A percentile compares a stretch with the other conserved stretches of the same genome.
Conservation (phyloP, 805 yeast genomes). For the Candida lessepsii region DNA sequence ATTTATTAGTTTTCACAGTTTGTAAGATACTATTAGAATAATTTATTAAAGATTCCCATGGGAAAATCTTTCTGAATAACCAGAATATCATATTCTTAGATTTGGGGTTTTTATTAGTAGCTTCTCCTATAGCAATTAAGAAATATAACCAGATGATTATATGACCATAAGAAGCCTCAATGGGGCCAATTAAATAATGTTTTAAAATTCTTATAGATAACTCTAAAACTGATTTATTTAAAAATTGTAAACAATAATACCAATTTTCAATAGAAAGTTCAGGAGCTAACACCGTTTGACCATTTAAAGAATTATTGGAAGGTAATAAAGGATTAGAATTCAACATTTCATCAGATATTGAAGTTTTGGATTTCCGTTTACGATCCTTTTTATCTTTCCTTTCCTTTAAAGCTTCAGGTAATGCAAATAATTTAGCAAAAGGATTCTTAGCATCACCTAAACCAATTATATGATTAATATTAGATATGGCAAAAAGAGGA, state of each 20-base stretch:
- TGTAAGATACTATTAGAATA: slow-evolving; percentile 60
- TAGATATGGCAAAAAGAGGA: slow-evolving; percentile 72
- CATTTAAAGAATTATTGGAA: slow-evolving; percentile 27
- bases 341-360: slow-evolving; percentile 17
- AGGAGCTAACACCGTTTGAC: slow-evolving; percentile 30
- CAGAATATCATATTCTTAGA: slow-evolving; percentile 49
- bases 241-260: slow-evolving; percentile 53
- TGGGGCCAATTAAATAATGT: slow-evolving; percentile 69
- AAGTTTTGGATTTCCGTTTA: slow-evolving; percentile 45
- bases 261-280: slow-evolving; percentile 46
- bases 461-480: slow-evolving; percentile 71
- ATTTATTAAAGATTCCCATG: slow-evolving; percentile 65
- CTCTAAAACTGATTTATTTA: slow-evolving; percentile 65
- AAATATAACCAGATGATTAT: slow-evolving; percentile 76
- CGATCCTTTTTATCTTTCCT: slow-evolving; percentile 70
- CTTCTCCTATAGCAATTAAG: slow-evolving; percentile 60
- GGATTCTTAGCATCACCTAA: slow-evolving; percentile 76
- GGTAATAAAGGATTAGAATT: slow-evolving; percentile 9
- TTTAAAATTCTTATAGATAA: slow-evolving; percentile 66
- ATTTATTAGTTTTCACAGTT: slow-evolving; percentile 24
- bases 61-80: slow-evolving; percentile 56
- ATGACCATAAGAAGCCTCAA: slow-evolving; percentile 69
- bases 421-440: slow-evolving; percentile 68
- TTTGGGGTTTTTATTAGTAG: slow-evolving; percentile 45
- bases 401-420: slow-evolving; percentile 70